phyloP scores from a whole-genome alignment of 768 basidiomycete species.

The Zangia roseola region DNA sequence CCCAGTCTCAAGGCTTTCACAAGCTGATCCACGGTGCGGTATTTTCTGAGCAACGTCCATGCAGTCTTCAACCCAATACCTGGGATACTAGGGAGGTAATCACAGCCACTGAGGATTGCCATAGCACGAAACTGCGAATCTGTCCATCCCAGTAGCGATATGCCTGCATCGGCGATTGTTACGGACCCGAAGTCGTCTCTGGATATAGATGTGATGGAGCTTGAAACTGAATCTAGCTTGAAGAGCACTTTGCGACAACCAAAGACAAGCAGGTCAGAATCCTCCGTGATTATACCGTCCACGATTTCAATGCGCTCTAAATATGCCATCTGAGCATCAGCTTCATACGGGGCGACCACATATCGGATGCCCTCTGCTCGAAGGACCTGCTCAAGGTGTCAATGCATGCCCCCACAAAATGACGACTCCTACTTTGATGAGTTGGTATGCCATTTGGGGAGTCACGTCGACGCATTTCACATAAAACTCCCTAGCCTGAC shows the following conservation, averaged over 20 bases:
- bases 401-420: neutral
- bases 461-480: slow-evolving; percentile 93
- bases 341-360: slow-evolving; percentile 97
- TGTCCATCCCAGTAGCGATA: slow-evolving; percentile 86
- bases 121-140: slow-evolving; percentile 89
- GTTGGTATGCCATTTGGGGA: slow-evolving; percentile 94
- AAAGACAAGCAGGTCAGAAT: slow-evolving; percentile 96
- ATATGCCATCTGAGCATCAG: slow-evolving; percentile 94
- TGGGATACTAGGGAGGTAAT: slow-evolving; percentile 87
- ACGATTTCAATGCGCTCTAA: slow-evolving; percentile 81
- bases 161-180: slow-evolving; percentile 47
- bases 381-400: slow-evolving; percentile 59
- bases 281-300: slow-evolving; percentile 94
- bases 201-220: slow-evolving; percentile 64
- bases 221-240: slow-evolving; percentile 76
- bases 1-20: slow-evolving; percentile 74
- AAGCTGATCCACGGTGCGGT: slow-evolving; percentile 84
- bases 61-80: slow-evolving; percentile 96
- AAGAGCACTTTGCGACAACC: slow-evolving; percentile 93
- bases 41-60: slow-evolving; percentile 73
- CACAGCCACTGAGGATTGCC: slow-evolving; percentile 92
- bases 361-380: slow-evolving; percentile 78
- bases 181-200: slow-evolving; percentile 67
- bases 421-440: slow-evolving; percentile 74
- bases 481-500: slow-evolving; percentile 84